Base-by-base conservation (phyloP, 176 grass and related monocot species). In the Aegilops bicornis region DNA sequence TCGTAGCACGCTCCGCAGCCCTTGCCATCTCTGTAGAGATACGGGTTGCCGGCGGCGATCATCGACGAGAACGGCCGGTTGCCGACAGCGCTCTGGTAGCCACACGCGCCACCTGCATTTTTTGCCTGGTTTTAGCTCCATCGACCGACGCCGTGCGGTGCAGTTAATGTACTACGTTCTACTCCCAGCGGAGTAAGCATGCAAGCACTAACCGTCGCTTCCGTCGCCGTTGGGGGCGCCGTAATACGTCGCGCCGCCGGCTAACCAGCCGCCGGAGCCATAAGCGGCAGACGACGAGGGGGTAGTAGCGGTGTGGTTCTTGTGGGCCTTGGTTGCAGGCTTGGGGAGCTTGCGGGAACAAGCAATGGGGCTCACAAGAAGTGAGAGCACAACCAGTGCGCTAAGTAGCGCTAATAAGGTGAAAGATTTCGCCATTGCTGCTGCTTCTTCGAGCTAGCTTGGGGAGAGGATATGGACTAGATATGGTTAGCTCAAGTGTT, bases 1-100 rank as follows among this genome's bases (percentile, higher is more conserved):
- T 91, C 90, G 73, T 94, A 96, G 82, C 97, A 98, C 8, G 97
- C 90, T 48, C 97, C 97, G 27, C 97, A 98, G 3, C 97, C 93
- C 79, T 87, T 90, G 75, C 93, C 96, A 8, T 48, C 82, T 72
- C 89, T 92, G 88, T 84, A 98, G 72, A 98, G 35, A 23, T 91
- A 88, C 25, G 96, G 92, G 25, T 85, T 93, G 10, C 86, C 96
- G 20, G 93, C 81, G 48, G 96, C 17, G 73, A 94, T 88, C 88
- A 98, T 87, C 45, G 96, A 94, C 67, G 82, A 88, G 87, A 92
- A 91, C 0, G 96, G 96, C 11, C 70, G 54, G 10, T 47, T 77
- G 15, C 87, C 91, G 1, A 98, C 90, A 27, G 92, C 94, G 54
- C 59, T 84, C 36, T 87, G 80, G 75, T 96, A 98, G n/a, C 96